Evolutionary conservation across 371 early-diverging fungal genomes (phyloP), one percentile per base, ranked within the genome.

Genomic region (Vairimorpha necatrix): DNA sequence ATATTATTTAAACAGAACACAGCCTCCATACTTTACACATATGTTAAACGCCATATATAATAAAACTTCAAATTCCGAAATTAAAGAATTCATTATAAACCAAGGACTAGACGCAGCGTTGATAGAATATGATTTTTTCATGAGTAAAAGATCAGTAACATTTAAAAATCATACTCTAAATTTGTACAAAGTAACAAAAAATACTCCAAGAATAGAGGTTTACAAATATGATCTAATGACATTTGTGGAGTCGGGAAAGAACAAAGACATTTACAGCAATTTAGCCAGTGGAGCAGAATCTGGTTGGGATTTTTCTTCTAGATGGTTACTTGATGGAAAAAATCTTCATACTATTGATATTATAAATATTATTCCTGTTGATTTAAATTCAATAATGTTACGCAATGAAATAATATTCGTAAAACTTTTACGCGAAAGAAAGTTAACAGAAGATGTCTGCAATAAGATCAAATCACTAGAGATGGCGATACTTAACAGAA

Each of bases 291-390:
- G 88, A 24, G 91, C 94, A 1, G 93, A 94, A 82, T 87, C 89
- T n/a, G 94, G 94, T 9, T 91, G 91, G 91, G 93, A 93, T 82
- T 93, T 89, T 75, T 88, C 89, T 16, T 86, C 88, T 0, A 86
- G 93, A 28, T 91, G 91, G 90, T 81, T 89, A 1, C 28, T 20
- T 22, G 9, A 72, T 7, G 79, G 11, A 39, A 66, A 58, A 20
- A 46, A 72, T 7, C 62, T 68, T 18, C 54, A 67, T 36, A 78
- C 68, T 22, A 87, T 92, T 36, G 80, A 86, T 50, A 90, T 90
- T 0, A 80, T 81, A 18, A 80, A 87, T 22, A 83, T 90, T 36
- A 77, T 94, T 4, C 93, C 93, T 0, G 88, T 91, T 11, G 93
- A 93, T 65, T 87, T 94, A 13, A 94, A 94, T 84, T 85, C 90